phyloP scores from a whole-genome alignment of 371 early-diverging fungal genomes.

The Umbelopsis sp. region DNA sequence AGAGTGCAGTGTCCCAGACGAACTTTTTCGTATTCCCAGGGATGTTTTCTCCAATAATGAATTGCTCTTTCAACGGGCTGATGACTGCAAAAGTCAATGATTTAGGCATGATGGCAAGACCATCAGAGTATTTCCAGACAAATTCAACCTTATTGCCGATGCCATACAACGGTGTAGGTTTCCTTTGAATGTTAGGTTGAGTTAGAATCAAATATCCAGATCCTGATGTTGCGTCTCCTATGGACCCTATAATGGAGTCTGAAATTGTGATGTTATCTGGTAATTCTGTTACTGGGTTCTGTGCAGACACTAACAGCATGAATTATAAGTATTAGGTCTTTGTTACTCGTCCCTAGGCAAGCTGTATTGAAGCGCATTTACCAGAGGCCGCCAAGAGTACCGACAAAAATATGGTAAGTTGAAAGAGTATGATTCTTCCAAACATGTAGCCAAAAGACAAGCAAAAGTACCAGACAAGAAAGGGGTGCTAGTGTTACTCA shows the following conservation, averaged over 20 bases:
- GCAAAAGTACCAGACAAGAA: no score
- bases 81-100: neutral
- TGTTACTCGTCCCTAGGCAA: no score
- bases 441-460: no score
- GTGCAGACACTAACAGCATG: no score
- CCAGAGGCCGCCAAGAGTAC: no score
- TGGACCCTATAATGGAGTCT: neutral
- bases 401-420: no score
- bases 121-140: neutral
- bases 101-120: neutral
- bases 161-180: neutral
- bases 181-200: neutral
- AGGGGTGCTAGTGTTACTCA: no score
- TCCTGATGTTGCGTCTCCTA: neutral
- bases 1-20: neutral
- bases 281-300: neutral
- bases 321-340: no score
- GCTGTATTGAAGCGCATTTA: no score
- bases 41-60: neutral
- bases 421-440: no score
- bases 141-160: neutral
- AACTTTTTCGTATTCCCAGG: neutral
- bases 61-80: neutral
- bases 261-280: neutral
- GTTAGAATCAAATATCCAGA: neutral